These are phyloP conservation scores for Hypomyces rosellus DNA, from an alignment of 2,329 filamentous ascomycete genomes.

Conservation along the genomic window DNA sequence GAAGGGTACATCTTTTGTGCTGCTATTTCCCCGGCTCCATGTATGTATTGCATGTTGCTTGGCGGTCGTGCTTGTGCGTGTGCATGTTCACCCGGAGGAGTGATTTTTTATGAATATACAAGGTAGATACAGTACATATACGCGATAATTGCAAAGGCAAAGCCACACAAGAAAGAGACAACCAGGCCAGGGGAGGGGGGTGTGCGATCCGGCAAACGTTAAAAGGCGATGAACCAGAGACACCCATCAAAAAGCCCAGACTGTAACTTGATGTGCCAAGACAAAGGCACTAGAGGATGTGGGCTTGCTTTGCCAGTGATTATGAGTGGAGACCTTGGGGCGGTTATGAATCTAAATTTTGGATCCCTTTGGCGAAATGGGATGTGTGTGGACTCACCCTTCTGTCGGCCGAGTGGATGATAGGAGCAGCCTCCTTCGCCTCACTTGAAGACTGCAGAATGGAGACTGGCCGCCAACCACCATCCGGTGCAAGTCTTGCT, in stretches of 20 bases:
- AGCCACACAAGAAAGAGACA: neutral
- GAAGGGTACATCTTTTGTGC: too few relatives aligned
- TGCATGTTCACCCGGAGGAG: neutral
- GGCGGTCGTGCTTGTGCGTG: too few relatives aligned
- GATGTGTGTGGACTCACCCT: neutral
- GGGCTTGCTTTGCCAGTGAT: neutral
- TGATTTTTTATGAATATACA: neutral
- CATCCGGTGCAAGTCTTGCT: too few relatives aligned
- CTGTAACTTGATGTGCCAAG: conserved; percentile 3
- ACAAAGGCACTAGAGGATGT: neutral
- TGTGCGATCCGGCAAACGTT: neutral
- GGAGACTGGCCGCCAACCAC: too few relatives aligned
- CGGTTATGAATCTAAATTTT: conserved; percentile 2
- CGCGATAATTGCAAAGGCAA: neutral
- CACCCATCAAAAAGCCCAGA: neutral
- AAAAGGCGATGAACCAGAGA: neutral
- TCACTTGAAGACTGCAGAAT: conserved; percentile 3
- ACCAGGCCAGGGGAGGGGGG: neutral
- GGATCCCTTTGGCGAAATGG: neutral
- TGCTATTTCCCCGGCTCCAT: too few relatives aligned
- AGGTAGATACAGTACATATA: neutral
- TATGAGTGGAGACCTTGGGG: neutral
- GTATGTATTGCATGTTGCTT: too few relatives aligned
- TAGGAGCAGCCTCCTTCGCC: conserved; percentile 1
- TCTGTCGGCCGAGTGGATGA: conserved; percentile 6